These are phyloP conservation scores for Leccinum subgranulosum DNA, from an alignment of 768 basidiomycete species.

Conservation along the genomic window DNA sequence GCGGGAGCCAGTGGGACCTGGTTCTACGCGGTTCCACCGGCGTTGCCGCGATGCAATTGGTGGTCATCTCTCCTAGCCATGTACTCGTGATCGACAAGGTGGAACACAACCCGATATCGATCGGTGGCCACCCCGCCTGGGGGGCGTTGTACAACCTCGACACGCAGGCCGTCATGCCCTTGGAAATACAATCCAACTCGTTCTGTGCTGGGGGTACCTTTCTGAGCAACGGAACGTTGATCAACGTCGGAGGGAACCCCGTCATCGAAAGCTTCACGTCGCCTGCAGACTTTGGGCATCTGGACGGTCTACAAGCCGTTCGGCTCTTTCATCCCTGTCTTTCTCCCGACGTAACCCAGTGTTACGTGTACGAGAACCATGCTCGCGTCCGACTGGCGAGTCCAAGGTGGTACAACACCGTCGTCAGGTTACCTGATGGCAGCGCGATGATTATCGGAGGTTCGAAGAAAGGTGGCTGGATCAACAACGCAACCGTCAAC, in stretches of 20 bases:
- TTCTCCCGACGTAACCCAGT: conserved; percentile 42
- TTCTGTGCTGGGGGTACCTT: conserved; percentile 86
- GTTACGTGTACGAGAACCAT: conserved; percentile 66
- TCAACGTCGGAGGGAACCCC: conserved; percentile 82
- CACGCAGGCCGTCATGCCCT: conserved; percentile 57
- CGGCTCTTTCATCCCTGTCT: conserved; percentile 71
- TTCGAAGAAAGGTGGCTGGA: conserved; percentile 81
- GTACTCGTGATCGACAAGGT: conserved; percentile 81
- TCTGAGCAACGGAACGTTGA: conserved; percentile 69
- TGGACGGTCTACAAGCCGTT: conserved; percentile 69
- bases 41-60: conserved; percentile 76
- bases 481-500: conserved; percentile 76
- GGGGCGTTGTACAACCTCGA: conserved; percentile 69
- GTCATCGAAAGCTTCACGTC: conserved; percentile 62
- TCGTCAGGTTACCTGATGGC: conserved; percentile 67
- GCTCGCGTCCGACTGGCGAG: conserved; percentile 65
- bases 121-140: conserved; percentile 80
- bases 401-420: conserved; percentile 80
- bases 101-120: conserved; percentile 75
- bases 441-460: conserved; percentile 83
- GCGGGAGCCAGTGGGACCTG: conserved; percentile 48
- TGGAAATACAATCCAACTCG: conserved; percentile 72
- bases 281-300: conserved; percentile 72
- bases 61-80: conserved; percentile 63
- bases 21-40: conserved; percentile 68